phyloP scores from a whole-genome alignment of 148 eudicot species.

The Pouteria glomerata region DNA sequence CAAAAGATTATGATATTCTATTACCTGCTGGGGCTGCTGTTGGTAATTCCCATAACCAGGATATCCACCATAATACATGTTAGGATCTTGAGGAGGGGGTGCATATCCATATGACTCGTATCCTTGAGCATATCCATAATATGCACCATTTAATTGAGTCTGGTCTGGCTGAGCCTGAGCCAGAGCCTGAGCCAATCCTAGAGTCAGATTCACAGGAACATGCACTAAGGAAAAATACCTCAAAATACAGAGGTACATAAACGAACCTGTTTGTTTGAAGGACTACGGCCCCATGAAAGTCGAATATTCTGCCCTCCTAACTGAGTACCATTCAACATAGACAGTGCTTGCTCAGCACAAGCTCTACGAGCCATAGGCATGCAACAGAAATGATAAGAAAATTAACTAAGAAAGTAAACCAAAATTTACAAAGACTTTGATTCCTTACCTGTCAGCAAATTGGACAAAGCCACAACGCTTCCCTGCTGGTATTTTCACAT shows the following conservation, averaged over 20 bases:
- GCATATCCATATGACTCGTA: constrained; percentile 77
- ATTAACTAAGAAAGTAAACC: neutral
- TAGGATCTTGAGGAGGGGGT: constrained; percentile 83
- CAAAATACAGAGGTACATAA: neutral
- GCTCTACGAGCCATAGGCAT: constrained; percentile 31
- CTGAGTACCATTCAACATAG: constrained; percentile 67
- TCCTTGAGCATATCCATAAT: constrained; percentile 90
- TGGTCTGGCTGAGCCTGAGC: constrained; percentile 61
- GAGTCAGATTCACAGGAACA: constrained; percentile 1
- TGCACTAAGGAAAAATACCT: neutral
- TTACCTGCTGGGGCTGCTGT: constrained; percentile 92
- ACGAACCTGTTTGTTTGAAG: constrained; percentile 80
- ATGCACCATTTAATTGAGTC: constrained; percentile 61
- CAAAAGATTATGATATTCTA: neutral
- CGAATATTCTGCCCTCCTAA: constrained; percentile 78
- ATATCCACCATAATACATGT: constrained; percentile 72
- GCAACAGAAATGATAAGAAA: constrained; percentile 3
- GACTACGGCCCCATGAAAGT: constrained; percentile 97
- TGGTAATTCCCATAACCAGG: constrained; percentile 82
- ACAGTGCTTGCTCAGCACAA: constrained; percentile 82
- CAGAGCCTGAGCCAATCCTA: constrained; percentile 31
- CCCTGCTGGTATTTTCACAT: constrained; percentile 88
- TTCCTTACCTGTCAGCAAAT: constrained; percentile 68
- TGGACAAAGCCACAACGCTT: constrained; percentile 98
- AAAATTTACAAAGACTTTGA: neutral